These are phyloP conservation scores for Cupressus sempervirens DNA, from an alignment of 75 land plant species.

Conservation along the genomic window DNA sequence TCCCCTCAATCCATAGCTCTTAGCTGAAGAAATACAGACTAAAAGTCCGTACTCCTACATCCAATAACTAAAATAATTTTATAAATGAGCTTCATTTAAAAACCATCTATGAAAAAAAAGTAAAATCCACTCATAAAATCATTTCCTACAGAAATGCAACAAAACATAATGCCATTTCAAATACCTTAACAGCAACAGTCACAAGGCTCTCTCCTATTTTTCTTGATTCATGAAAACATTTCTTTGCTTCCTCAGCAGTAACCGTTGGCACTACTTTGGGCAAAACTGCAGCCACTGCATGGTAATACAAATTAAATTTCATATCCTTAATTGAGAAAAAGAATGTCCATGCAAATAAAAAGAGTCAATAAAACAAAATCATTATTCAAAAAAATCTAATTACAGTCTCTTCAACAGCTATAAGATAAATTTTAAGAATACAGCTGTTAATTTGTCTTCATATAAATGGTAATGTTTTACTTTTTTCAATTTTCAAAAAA, in stretches of 20 bases:
- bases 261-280: slow-evolving; percentile 54
- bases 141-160: not conserved
- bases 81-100: too few relatives aligned
- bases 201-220: slow-evolving; percentile 43
- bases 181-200: slow-evolving; percentile 55
- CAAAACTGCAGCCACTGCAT: slow-evolving; percentile 37
- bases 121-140: not conserved
- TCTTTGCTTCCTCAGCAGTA: slow-evolving; percentile 41
- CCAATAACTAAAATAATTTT: too few relatives aligned
- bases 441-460: not conserved
- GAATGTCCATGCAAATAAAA: not conserved
- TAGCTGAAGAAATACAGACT: too few relatives aligned
- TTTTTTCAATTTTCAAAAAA: not conserved
- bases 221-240: slow-evolving; percentile 36
- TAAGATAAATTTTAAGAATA: not conserved
- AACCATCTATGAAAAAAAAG: too few relatives aligned
- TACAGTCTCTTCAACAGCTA: not conserved
- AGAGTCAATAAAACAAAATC: not conserved
- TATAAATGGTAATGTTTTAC: not conserved
- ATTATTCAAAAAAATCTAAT: not conserved
- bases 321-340: not conserved
- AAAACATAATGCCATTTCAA: not conserved
- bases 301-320: slow-evolving; percentile 1
- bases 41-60: too few relatives aligned
- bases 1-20: too few relatives aligned